Evolutionary conservation across 2,329 filamentous ascomycete species (phyloP), one percentile per base, ranked within the genome.

Genomic region (Monilinia fructigena): DNA sequence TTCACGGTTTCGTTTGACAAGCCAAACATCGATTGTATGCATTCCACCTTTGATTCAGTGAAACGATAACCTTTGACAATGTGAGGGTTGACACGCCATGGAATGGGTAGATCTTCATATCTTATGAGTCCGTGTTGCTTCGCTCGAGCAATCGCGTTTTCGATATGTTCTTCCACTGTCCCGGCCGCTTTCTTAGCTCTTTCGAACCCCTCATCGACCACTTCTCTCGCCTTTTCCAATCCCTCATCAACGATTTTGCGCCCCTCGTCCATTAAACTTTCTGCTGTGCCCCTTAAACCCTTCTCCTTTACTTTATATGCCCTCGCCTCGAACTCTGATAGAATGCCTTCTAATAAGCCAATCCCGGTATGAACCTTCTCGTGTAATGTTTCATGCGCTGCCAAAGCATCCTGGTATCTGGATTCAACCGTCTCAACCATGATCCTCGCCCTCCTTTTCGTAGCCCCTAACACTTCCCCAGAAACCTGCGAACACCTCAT

Each of bases 1-100:
- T 99, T 99, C 81, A 98, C 89, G 52, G 90, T 86, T 79, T 99
- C 95, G 79, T 99, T 99, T 70, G 92, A 96, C 67, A 95, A 81
- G 69, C 86, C 85, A 75, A 97, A 93, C 69, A 92, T 87, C 28
- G 93, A 97, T 62, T 86, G 85, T 62, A 98, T 82, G 76, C 94
- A 98, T 72, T 94, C 94, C 66, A 94, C 81, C 78, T 96, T 96
- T 68, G 91, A 93, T 74, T 96, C 92, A 68, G 87, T 90, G 81
- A 99, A 99, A 62, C 95, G 93, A 77, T 99, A 99, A 23, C 95
- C 95, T 64, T 86, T 87, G 62, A 88, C 82, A 76, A 99, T 98
- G 79, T 99, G 92, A 2, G 93, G 93, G 79, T 99, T 99, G 75
- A 96, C 89, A 68, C 91, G 86, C 95, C 95, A 99, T 0, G 95